Conservation (phyloP, 352 stramenopile genomes). For the Pythium coloratum region DNA sequence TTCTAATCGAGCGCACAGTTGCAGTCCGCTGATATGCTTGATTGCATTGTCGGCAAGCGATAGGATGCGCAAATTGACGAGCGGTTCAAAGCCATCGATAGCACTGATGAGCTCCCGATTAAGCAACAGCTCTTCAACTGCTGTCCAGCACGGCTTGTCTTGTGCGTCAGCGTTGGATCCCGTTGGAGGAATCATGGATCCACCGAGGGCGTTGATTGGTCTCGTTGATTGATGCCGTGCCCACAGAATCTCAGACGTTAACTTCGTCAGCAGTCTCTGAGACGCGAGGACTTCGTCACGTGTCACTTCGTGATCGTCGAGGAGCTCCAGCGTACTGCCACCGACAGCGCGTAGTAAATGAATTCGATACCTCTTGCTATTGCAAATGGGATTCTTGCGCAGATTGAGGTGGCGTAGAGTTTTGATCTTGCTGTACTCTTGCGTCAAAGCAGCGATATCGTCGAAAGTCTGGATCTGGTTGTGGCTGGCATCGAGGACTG, state of each 20-base stretch:
- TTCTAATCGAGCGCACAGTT: conserved; percentile 61
- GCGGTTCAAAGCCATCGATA: conserved; percentile 56
- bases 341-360: conserved; percentile 57
- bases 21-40: conserved; percentile 51
- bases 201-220: conserved; percentile 1
- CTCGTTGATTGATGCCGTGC: conserved; percentile 5
- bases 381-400: conserved; percentile 67
- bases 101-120: conserved; percentile 55
- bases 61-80: conserved; percentile 56
- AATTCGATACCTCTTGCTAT: conserved; percentile 65
- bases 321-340: conserved; percentile 24
- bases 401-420: conserved; percentile 51
- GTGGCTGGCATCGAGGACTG: conserved; percentile 53
- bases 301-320: conserved; percentile 57
- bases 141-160: conserved; percentile 38
- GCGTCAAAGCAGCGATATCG: conserved; percentile 43
- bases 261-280: conserved; percentile 42
- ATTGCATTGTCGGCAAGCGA: conserved; percentile 79
- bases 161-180: not conserved
- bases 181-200: not conserved
- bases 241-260: conserved; percentile 53
- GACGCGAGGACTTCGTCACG: conserved; percentile 39
- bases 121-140: conserved; percentile 66
- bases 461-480: conserved; percentile 67
- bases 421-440: conserved; percentile 11